A percentile compares a stretch with the other conserved stretches of the same genome.
phyloP scores from a whole-genome alignment of 768 basidiomycete genomes.

The Lentinula boryana region DNA sequence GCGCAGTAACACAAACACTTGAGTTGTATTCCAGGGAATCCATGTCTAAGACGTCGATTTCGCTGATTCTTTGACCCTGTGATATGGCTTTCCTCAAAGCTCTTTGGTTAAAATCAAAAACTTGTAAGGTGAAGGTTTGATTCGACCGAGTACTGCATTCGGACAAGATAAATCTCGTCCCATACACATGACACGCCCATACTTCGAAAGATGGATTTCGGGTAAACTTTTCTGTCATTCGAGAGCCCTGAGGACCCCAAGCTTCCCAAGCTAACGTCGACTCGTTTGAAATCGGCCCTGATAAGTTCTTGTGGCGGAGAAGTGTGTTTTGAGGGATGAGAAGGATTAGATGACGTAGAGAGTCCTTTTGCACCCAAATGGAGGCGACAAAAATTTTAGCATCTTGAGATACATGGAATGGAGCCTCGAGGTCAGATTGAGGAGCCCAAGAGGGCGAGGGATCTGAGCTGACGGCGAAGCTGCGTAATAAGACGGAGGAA shows the following conservation, averaged over 20 bases:
- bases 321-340: constrained; percentile 37
- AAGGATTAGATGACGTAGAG: constrained; percentile 27
- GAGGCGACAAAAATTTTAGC: constrained; percentile 40
- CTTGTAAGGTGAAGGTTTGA: constrained; percentile 20
- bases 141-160: constrained; percentile 7
- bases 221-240: constrained; percentile 28
- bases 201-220: constrained; percentile 27
- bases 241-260: constrained; percentile 47
- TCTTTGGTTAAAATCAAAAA: constrained; percentile 50
- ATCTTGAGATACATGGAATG: constrained; percentile 39
- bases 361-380: constrained; percentile 28
- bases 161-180: constrained; percentile 35
- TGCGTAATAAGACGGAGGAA: constrained; percentile 18
- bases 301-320: constrained; percentile 18
- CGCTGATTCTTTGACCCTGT: neutral
- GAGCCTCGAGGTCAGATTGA: constrained; percentile 25
- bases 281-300: constrained; percentile 10
- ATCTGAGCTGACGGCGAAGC: constrained; percentile 45
- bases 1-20: constrained; percentile 15
- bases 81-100: constrained; percentile 24
- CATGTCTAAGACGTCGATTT: neutral
- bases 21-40: neutral
- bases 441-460: constrained; percentile 44
- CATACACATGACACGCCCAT: constrained; percentile 61
- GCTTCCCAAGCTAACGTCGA: constrained; percentile 35